Evolutionary conservation across 2,329 filamentous ascomycete species (phyloP).

Genomic region (Alternaria metachromatica): DNA sequence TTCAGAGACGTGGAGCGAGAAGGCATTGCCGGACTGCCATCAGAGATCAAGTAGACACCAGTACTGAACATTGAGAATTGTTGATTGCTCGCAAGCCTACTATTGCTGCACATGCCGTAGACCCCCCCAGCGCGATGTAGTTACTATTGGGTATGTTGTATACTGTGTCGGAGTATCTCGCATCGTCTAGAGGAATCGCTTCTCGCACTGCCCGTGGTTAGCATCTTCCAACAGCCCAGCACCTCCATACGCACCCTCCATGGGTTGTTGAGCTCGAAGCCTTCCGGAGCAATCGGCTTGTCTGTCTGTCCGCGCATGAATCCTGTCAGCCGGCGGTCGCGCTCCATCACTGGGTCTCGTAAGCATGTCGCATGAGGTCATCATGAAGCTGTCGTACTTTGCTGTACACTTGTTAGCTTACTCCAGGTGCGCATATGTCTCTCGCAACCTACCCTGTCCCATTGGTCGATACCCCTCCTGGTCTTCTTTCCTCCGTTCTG

Average conservation of each 20-base stretch:
- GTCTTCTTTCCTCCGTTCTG: slow-evolving; percentile 69
- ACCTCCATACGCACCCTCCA: slow-evolving; percentile 63
- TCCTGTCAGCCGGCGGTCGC: slow-evolving; percentile 68
- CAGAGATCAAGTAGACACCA: slow-evolving; percentile 39
- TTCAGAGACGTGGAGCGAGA: slow-evolving; percentile 48
- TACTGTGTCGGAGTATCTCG: not conserved
- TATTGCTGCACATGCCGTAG: slow-evolving; percentile 10
- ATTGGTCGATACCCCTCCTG: slow-evolving; percentile 66
- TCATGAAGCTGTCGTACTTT: slow-evolving; percentile 57
- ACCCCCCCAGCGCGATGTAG: not conserved
- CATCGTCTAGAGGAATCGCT: slow-evolving; percentile 42
- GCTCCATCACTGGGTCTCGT: slow-evolving; percentile 66
- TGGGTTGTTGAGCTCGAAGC: slow-evolving; percentile 71
- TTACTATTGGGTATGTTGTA: not conserved
- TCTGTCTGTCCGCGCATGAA: slow-evolving; percentile 67
- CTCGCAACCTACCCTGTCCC: slow-evolving; percentile 65
- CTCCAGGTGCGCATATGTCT: slow-evolving; percentile 12
- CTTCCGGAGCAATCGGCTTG: slow-evolving; percentile 63
- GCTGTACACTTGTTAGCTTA: slow-evolving; percentile 56
- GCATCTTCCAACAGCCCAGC: slow-evolving; percentile 8
- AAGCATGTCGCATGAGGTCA: slow-evolving; percentile 43
- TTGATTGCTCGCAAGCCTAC: slow-evolving; percentile 25
- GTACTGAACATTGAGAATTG: slow-evolving; percentile 8
- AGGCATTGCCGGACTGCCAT: slow-evolving; percentile 46
- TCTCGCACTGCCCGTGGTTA: slow-evolving; percentile 47